Percentiles rank a stretch among this genome's conserved stretches.
Evolutionary conservation across 169 alveolate genomes (phyloP).

Genomic region (Amoebophrya sp.): DNA sequence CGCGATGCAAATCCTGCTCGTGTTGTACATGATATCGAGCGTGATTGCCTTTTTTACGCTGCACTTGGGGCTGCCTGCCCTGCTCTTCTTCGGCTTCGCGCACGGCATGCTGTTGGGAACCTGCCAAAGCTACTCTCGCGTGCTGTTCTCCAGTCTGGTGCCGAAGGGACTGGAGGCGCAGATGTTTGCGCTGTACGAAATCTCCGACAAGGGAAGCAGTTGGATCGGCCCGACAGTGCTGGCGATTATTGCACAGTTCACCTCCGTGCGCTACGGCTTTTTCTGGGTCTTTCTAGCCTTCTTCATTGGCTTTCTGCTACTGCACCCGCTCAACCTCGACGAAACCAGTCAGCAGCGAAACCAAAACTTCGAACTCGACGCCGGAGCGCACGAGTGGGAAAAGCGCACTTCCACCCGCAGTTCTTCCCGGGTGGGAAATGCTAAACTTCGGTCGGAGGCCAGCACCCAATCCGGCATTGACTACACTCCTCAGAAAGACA

Average conservation of each 20-base stretch:
- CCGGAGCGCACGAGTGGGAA: too few species aligned
- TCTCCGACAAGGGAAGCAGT: conserved; percentile 7
- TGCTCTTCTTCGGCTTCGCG: background rate
- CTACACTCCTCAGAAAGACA: too few species aligned
- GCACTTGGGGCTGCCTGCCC: background rate
- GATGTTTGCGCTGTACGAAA: background rate
- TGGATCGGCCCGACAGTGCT: background rate
- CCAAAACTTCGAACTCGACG: too few species aligned
- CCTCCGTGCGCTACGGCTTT: background rate
- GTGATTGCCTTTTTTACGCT: background rate
- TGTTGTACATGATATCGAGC: background rate
- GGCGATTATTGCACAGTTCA: background rate
- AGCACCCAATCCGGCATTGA: too few species aligned
- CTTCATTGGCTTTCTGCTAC: background rate
- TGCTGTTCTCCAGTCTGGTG: background rate
- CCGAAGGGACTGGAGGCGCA: conserved; percentile 19
- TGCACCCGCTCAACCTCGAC: background rate
- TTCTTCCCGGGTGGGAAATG: too few species aligned
- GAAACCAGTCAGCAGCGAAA: background rate
- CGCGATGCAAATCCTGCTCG: background rate
- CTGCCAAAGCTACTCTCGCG: background rate
- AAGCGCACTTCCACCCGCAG: too few species aligned
- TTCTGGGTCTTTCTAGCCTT: background rate
- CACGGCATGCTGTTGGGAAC: background rate
- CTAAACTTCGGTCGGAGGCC: too few species aligned